Percentiles rank a stretch among this genome's conserved stretches.
phyloP scores from a whole-genome alignment of 768 basidiomycete species.

The Tricholoma saponaceum region DNA sequence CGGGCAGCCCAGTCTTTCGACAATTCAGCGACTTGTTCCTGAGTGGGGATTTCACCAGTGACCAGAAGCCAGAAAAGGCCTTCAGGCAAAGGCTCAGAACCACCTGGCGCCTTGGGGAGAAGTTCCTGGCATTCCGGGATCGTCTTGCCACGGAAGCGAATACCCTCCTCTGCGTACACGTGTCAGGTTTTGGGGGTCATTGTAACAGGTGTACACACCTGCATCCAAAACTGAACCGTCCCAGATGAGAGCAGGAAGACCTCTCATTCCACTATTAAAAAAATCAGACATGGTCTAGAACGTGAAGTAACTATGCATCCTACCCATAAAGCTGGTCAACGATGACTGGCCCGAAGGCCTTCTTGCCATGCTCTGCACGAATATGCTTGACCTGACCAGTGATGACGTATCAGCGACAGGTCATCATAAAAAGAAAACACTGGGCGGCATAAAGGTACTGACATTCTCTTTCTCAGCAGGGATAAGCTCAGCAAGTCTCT shows the following conservation, averaged over 20 bases:
- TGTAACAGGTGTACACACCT: slow-evolving; percentile 38
- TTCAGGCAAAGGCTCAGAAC: slow-evolving; percentile 89
- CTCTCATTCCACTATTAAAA: slow-evolving; percentile 70
- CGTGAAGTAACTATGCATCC: slow-evolving; percentile 12
- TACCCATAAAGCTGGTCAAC: slow-evolving; percentile 92
- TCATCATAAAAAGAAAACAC: background rate
- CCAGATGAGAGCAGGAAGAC: slow-evolving; percentile 94
- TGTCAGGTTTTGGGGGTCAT: slow-evolving; percentile 8
- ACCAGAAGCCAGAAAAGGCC: slow-evolving; percentile 94
- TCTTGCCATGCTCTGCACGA: slow-evolving; percentile 85
- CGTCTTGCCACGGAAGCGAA: slow-evolving; percentile 96
- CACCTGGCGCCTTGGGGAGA: slow-evolving; percentile 86
- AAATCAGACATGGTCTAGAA: slow-evolving; percentile 1
- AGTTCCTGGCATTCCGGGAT: slow-evolving; percentile 85
- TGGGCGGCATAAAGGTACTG: slow-evolving; percentile 12
- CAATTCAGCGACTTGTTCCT: slow-evolving; percentile 81
- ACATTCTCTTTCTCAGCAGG: slow-evolving; percentile 81
- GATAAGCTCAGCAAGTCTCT: slow-evolving; percentile 90
- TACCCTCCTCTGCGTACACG: slow-evolving; percentile 74
- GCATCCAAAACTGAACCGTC: slow-evolving; percentile 97
- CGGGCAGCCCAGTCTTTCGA: slow-evolving; percentile 95
- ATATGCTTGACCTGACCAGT: slow-evolving; percentile 85
- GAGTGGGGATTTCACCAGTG: slow-evolving; percentile 91
- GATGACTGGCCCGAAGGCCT: slow-evolving; percentile 86
- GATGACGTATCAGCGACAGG: slow-evolving; percentile 5